A percentile compares a stretch with the other conserved stretches of the same genome.
phyloP scores from a whole-genome alignment of 805 yeast species.

The Pichia nakasei region DNA sequence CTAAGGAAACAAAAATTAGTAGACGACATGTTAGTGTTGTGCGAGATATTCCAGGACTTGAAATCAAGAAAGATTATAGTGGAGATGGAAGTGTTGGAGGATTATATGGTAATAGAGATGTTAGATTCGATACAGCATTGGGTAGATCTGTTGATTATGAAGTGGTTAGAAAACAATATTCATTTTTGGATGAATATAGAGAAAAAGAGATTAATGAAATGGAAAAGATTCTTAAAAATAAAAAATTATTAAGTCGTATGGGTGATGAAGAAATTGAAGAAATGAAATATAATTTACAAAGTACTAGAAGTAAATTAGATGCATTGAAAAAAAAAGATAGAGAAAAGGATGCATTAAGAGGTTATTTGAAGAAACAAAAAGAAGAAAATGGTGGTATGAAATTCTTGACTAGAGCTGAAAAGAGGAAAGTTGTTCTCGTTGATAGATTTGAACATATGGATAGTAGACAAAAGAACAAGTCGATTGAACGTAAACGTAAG shows the following conservation, averaged over 20 bases:
- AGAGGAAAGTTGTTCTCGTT: slow-evolving; percentile 64
- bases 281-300: slow-evolving; percentile 48
- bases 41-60: slow-evolving; percentile 66
- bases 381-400: slow-evolving; percentile 39
- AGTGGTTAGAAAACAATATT: slow-evolving; percentile 65
- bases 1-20: slow-evolving; percentile 69
- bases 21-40: slow-evolving; percentile 52
- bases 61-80: slow-evolving; percentile 25
- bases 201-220: slow-evolving; percentile 59
- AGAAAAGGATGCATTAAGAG: slow-evolving; percentile 54
- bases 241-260: slow-evolving; percentile 33
- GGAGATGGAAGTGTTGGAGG: slow-evolving; percentile 4
- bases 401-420: slow-evolving; percentile 60
- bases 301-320: slow-evolving; percentile 59
- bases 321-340: slow-evolving; percentile 65
- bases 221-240: slow-evolving; percentile 47
- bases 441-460: slow-evolving; percentile 72
- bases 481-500: slow-evolving; percentile 81
- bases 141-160: slow-evolving; percentile 66
- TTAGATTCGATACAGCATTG: slow-evolving; percentile 82
- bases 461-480: slow-evolving; percentile 65
- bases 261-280: slow-evolving; percentile 40
- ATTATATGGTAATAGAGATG: slow-evolving; percentile 41
- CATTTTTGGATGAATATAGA: slow-evolving; percentile 81
- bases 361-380: slow-evolving; percentile 35